These are phyloP conservation scores for California macrophylla DNA, from an alignment of 441 rosid genomes.

Conservation along the genomic window DNA sequence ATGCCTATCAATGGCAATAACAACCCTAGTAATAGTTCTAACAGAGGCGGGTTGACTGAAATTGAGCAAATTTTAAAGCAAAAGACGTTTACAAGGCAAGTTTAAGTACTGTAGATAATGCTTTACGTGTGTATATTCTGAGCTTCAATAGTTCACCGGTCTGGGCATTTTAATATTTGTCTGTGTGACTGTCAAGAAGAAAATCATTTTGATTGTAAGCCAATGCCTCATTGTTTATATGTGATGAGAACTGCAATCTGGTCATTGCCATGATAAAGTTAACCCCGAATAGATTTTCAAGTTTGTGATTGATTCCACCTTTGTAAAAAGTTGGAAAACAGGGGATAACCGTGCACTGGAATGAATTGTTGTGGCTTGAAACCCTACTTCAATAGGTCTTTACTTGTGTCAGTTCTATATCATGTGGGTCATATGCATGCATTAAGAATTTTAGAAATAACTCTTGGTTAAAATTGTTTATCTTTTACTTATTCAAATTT, in stretches of 20 bases:
- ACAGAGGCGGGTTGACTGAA: constrained; percentile 31
- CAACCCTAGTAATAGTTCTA: constrained; percentile 20
- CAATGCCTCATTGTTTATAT: neutral
- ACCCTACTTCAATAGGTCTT: neutral
- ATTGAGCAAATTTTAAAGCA: constrained; percentile 49
- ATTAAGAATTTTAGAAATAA: neutral
- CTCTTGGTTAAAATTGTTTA: neutral
- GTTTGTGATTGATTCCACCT: neutral
- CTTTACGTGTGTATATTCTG: neutral
- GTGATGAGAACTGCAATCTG: neutral
- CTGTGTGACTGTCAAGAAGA: neutral
- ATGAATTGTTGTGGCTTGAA: neutral
- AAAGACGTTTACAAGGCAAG: constrained; percentile 64
- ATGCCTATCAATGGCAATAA: constrained; percentile 24
- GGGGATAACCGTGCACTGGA: neutral
- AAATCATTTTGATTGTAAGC: neutral
- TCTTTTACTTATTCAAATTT: neutral
- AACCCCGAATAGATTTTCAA: neutral
- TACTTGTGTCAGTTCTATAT: neutral
- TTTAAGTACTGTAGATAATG: neutral
- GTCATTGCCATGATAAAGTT: neutral
- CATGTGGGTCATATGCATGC: neutral
- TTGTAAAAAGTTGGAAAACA: neutral
- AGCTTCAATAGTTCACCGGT: neutral
- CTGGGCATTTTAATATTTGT: neutral